Conservation (phyloP, 768 basidiomycete genomes). For the Suillus subluteus region DNA sequence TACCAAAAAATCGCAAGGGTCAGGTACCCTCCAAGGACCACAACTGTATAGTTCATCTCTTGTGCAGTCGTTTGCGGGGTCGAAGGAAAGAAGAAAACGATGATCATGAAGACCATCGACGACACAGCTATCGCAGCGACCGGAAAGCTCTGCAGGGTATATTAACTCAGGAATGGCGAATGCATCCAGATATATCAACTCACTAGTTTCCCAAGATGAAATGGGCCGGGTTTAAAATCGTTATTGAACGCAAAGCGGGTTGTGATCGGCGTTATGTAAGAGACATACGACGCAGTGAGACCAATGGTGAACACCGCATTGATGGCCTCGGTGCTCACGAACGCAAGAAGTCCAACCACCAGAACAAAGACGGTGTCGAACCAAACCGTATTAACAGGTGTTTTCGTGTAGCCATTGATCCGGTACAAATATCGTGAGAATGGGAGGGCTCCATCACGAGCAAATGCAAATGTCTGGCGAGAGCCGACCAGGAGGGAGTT, state of each 20-base stretch:
- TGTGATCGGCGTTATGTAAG: background rate
- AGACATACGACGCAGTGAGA: conserved; percentile 1
- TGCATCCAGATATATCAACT: background rate
- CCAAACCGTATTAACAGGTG: background rate
- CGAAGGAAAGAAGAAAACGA: conserved; percentile 2
- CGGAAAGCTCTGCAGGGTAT: background rate
- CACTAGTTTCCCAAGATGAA: conserved; percentile 1
- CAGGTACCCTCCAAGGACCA: conserved; percentile 3
- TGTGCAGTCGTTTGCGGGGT: background rate
- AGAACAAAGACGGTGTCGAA: background rate
- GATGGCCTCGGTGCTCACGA: conserved; percentile 2
- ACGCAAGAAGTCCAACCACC: conserved; percentile 1
- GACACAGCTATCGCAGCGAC: conserved; percentile 1
- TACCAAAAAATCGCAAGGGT: conserved; percentile 1
- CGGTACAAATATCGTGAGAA: conserved; percentile 3
- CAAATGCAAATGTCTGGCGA: conserved; percentile 5
- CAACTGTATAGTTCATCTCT: conserved; percentile 3
- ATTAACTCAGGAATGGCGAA: background rate
- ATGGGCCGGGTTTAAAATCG: conserved; percentile 3
- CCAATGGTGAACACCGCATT: conserved; percentile 2
- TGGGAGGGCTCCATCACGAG: conserved; percentile 3
- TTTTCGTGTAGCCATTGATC: conserved; percentile 3
- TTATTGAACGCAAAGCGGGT: background rate
- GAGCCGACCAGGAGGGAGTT: conserved; percentile 3
- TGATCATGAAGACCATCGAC: conserved; percentile 5